Evolutionary conservation across 2,329 filamentous ascomycete species (phyloP), one percentile per base, ranked within the genome.

Genomic region (Colletotrichum sp.): DNA sequence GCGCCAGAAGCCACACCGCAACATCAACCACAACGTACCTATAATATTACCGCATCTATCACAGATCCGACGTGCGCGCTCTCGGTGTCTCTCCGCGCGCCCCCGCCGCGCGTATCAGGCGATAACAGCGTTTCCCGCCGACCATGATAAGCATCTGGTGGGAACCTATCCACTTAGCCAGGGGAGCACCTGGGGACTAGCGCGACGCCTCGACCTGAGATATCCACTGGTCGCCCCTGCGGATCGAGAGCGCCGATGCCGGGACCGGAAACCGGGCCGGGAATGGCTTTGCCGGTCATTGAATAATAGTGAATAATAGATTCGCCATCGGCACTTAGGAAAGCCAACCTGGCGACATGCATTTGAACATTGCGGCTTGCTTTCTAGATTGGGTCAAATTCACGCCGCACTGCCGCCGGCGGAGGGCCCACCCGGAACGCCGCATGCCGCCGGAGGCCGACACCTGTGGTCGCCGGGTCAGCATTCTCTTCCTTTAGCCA

Each of bases 231-330:
- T 16, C 30, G 49, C 34, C n/a, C 36, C n/a, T 32, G 32, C 32
- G 39, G 16, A 68, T 36, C 32, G 34, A 36, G 59, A 52, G 15
- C 6, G 28, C 73, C 73, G 73, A 73, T 68, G 64, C 44, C 73
- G 73, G 73, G 64, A 65, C 73, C 73, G 70, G 73, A 65, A 68
- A 32, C 71, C 70, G 63, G 72, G 70, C 71, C 73, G 69, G 73
- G 63, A 65, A 65, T 49, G 7, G 12, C 16, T 26, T 63, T 76
- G 73, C 73, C 73, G 73, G 73, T 76, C 36, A 13, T 34, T 36
- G 16, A 15, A n/a, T 28, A 26, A 32, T 18, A 26, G 24, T 12
- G n/a, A 32, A 55, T 55, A 32, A n/a, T 6, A 24, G 9, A 21
- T 16, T 57, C 18, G n/a, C 30, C 30, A 26, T n/a, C 55, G n/a